A percentile compares a stretch with the other conserved stretches of the same genome.
Conservation (phyloP, 371 early-diverging fungal species). For the Nematocida parisii region DNA sequence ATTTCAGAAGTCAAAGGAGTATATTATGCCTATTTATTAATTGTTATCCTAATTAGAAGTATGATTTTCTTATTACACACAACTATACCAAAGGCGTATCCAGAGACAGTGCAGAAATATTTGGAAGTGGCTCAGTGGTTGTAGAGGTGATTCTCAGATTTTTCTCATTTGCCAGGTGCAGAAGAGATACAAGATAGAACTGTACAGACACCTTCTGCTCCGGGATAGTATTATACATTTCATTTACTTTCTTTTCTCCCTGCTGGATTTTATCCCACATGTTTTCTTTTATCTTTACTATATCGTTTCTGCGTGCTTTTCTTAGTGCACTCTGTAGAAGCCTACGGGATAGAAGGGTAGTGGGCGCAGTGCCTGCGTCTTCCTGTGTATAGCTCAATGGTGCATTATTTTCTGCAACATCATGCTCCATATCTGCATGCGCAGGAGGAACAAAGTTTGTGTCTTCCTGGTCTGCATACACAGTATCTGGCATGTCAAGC, state of each 20-base stretch:
- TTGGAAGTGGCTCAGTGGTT: neutral
- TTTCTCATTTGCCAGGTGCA: slow-evolving; percentile 70
- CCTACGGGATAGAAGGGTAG: slow-evolving; percentile 35
- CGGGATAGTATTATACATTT: slow-evolving; percentile 30
- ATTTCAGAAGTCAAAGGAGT: too few relatives aligned
- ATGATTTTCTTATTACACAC: neutral
- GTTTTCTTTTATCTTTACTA: slow-evolving; percentile 37
- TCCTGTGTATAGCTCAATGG: slow-evolving; percentile 4
- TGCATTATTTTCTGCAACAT: neutral
- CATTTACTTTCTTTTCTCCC: slow-evolving; percentile 46
- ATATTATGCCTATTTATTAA: too few relatives aligned
- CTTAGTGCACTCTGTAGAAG: slow-evolving; percentile 51
- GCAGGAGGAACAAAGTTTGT: neutral
- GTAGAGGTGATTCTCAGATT: slow-evolving; percentile 29
- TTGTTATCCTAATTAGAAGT: neutral
- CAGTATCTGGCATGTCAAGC: neutral
- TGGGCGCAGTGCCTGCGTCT: slow-evolving; percentile 30
- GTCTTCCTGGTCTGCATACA: neutral
- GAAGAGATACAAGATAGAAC: slow-evolving; percentile 68
- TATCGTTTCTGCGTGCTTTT: slow-evolving; percentile 46
- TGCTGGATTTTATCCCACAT: slow-evolving; percentile 35
- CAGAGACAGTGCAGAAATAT: slow-evolving; percentile 17
- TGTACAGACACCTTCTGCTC: slow-evolving; percentile 68
- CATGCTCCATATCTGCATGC: neutral
- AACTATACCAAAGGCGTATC: neutral